Percentiles rank a stretch among this genome's conserved stretches.
These are phyloP conservation scores for Hippophae rhamnoides DNA, from an alignment of 306 rosid species.

Conservation along the genomic window DNA sequence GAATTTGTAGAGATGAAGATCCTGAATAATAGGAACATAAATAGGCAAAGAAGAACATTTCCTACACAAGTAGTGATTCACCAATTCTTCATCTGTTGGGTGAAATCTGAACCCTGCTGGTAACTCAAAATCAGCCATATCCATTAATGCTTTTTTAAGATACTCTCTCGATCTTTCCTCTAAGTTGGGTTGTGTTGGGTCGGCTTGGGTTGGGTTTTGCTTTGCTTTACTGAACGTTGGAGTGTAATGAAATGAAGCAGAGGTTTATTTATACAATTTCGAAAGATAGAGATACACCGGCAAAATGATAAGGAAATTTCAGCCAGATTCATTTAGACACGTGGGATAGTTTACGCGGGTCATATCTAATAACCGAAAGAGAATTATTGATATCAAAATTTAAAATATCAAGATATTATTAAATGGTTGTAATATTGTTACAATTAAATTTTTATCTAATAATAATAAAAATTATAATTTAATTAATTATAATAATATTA, in stretches of 20 bases:
- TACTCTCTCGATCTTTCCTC: neutral
- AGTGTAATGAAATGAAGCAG: neutral
- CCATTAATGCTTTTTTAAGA: neutral
- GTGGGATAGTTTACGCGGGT: too few species aligned
- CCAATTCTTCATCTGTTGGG: slow-evolving; percentile 88
- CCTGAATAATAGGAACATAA: slow-evolving; percentile 64
- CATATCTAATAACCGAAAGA: too few species aligned
- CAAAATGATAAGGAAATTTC: too few species aligned
- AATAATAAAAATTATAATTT: too few species aligned
- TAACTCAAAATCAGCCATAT: slow-evolving; percentile 26
- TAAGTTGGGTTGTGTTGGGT: neutral
- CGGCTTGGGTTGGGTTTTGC: neutral
- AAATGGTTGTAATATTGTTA: too few species aligned
- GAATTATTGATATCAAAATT: too few species aligned
- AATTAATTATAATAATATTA: too few species aligned
- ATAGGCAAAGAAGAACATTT: slow-evolving; percentile 63
- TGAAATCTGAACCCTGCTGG: slow-evolving; percentile 96
- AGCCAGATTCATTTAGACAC: too few species aligned
- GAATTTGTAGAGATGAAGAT: slow-evolving; percentile 75
- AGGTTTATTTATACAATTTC: too few species aligned
- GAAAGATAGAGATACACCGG: too few species aligned
- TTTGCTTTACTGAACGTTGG: neutral
- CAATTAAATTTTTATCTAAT: too few species aligned
- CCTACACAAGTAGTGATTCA: slow-evolving; percentile 58
- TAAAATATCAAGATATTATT: too few species aligned